Evolutionary conservation across 805 yeast genomes (phyloP).

Genomic region (Zygoascus biomembranicola): DNA sequence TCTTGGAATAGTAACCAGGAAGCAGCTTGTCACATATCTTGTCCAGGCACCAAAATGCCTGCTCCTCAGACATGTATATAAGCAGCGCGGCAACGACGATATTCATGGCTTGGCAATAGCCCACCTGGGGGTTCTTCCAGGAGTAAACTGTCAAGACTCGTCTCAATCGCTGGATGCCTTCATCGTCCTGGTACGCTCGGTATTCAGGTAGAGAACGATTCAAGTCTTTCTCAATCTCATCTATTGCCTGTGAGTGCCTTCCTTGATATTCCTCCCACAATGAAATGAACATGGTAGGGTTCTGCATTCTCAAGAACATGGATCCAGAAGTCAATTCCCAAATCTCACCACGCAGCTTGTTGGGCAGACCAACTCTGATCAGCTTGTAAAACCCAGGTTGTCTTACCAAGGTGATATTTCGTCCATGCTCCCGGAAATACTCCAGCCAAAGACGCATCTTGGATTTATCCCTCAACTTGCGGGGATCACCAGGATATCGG

Average conservation of each 20-base stretch:
- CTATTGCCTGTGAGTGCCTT: slow-evolving; percentile 73
- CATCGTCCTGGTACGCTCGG: slow-evolving; percentile 80
- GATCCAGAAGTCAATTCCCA: slow-evolving; percentile 94
- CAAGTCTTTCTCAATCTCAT: slow-evolving; percentile 93
- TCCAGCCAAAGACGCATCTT: slow-evolving; percentile 94
- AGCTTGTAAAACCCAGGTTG: slow-evolving; percentile 75
- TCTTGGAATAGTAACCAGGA: slow-evolving; percentile 93
- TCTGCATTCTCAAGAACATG: slow-evolving; percentile 58
- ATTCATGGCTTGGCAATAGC: slow-evolving; percentile 99
- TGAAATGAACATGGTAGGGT: slow-evolving; percentile 49
- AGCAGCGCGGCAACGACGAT: slow-evolving; percentile 51
- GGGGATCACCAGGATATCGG: slow-evolving; percentile 86
- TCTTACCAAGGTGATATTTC: slow-evolving; percentile 67
- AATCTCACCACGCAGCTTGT: slow-evolving; percentile 85
- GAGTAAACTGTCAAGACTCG: slow-evolving; percentile 89
- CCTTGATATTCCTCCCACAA: slow-evolving; percentile 55
- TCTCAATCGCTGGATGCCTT: slow-evolving; percentile 78
- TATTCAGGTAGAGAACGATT: slow-evolving; percentile 94
- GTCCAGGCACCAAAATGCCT: slow-evolving; percentile 89
- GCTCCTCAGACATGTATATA: slow-evolving; percentile 80
- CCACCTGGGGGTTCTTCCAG: slow-evolving; percentile 95
- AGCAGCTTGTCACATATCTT: slow-evolving; percentile 74
- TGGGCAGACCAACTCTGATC: slow-evolving; percentile 89
- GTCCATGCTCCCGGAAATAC: slow-evolving; percentile 73
- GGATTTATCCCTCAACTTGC: slow-evolving; percentile 65